phyloP scores from a whole-genome alignment of 495 filamentous ascomycete genomes.

The Hypomontagnella submonticulosa region DNA sequence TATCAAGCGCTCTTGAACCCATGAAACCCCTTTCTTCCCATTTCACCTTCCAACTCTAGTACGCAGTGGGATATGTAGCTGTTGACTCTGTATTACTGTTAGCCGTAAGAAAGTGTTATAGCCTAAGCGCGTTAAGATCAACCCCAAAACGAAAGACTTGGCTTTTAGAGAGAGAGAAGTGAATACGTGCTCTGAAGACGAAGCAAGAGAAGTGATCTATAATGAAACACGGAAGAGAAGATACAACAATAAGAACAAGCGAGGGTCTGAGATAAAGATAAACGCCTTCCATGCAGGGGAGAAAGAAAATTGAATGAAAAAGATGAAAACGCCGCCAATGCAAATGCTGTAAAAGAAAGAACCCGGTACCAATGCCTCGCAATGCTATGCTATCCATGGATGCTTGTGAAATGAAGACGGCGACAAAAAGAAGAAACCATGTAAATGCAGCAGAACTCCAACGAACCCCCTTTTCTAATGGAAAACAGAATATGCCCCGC shows the following conservation, averaged over 20 bases:
- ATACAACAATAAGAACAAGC: not conserved
- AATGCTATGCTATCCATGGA: conserved; percentile 5
- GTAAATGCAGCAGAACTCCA: conserved; percentile 20
- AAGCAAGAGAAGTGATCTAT: conserved; percentile 20
- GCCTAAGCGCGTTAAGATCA: not conserved
- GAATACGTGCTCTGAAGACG: not conserved
- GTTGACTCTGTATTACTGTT: conserved; percentile 8
- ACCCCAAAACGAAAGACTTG: not conserved
- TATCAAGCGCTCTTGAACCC: no score
- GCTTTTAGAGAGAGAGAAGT: not conserved
- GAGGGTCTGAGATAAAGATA: conserved; percentile 3
- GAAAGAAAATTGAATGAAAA: no score
- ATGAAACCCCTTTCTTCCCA: not conserved
- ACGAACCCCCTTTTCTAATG: not conserved
- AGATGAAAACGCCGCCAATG: conserved; percentile 36
- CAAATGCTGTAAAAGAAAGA: conserved; percentile 18
- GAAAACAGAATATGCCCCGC: not conserved
- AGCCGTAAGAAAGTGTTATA: conserved; percentile 1
- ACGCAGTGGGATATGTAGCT: not conserved
- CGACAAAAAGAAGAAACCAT: conserved; percentile 11
- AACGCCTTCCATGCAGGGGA: not conserved
- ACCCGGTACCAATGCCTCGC: conserved; percentile 8
- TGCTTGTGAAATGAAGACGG: conserved; percentile 2
- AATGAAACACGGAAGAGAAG: conserved; percentile 1
- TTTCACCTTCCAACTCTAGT: not conserved